These are phyloP conservation scores for Kodamaea laetipori DNA, from an alignment of 805 yeast species.

Conservation along the genomic window DNA sequence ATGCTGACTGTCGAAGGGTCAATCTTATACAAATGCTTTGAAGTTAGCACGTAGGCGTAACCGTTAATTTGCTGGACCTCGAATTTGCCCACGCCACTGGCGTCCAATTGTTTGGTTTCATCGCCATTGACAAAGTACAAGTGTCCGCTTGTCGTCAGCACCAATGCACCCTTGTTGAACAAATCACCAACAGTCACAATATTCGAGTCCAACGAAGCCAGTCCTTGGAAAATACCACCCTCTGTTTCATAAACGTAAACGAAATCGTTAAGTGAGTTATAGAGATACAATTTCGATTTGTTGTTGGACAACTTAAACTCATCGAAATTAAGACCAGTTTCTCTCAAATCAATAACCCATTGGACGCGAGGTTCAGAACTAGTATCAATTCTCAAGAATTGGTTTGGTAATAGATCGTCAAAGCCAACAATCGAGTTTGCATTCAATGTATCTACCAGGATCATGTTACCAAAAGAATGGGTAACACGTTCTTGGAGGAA, in stretches of 20 bases:
- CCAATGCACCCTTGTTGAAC: slow-evolving; percentile 19
- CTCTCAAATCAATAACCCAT: slow-evolving; percentile 24
- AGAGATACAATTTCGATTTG: slow-evolving; percentile 17
- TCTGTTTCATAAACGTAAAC: slow-evolving; percentile 17
- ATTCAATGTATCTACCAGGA: slow-evolving; percentile 16
- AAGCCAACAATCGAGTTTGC: slow-evolving; percentile 22
- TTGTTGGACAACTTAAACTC: slow-evolving; percentile 13
- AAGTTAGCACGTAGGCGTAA: slow-evolving; percentile 16
- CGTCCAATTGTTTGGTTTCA: background rate
- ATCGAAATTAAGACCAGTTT: slow-evolving; percentile 11
- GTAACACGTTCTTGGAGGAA: slow-evolving; percentile 57
- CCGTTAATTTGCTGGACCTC: slow-evolving; percentile 17
- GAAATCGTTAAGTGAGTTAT: too few species aligned
- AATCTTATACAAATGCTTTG: slow-evolving; percentile 13
- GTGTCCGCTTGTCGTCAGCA: slow-evolving; percentile 16
- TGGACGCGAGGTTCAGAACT: slow-evolving; percentile 8
- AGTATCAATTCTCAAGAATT: slow-evolving; percentile 18
- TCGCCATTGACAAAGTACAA: slow-evolving; percentile 11
- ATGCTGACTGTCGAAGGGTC: slow-evolving; percentile 8
- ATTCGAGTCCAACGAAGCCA: slow-evolving; percentile 13
- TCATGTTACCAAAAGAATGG: slow-evolving; percentile 19
- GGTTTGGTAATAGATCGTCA: slow-evolving; percentile 15
- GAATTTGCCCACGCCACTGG: background rate
- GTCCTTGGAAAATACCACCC: slow-evolving; percentile 17
- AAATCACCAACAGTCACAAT: slow-evolving; percentile 14